Evolutionary conservation across 2,329 filamentous ascomycete species (phyloP), one percentile per base, ranked within the genome.

Genomic region (Aspergillus sp.): DNA sequence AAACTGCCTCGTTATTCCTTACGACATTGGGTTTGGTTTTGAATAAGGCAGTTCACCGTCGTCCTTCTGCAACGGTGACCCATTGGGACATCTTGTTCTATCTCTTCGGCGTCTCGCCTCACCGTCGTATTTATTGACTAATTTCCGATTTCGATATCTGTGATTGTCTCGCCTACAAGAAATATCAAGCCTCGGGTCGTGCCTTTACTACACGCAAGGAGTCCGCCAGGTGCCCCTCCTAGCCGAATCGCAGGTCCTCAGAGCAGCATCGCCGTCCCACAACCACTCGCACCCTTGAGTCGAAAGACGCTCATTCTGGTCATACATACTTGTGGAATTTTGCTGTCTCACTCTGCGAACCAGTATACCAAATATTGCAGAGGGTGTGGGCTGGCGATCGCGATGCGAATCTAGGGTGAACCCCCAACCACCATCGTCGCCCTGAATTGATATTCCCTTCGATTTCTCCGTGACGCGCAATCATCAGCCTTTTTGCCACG

Each of bases 371-470:
- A 20, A 51, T 30, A 42, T 52, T 54, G 40, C 53, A 41, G 51
- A 53, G 30, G 27, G n/a, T 52, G 64, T 64, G 64, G 62, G 63
- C 63, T 62, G 60, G 62, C 60, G 60, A 71, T 70, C 70, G 69
- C 68, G 64, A 73, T 73, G 71, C 71, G 61, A 71, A 69, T 65
- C 60, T 73, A 69, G 66, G 66, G 65, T 61, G 61, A 58, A 61
- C 60, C 53, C 51, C 59, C 40, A 58, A 49, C 57, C 62, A 56
- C 64, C 55, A 63, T 40, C 40, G 46, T 46, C 57, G 46, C 57
- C 27, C 62, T 57, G 58, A 66, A 60, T 60, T 53, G 59, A 62
- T 54, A 59, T 61, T 62, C 40, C 57, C 42, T 60, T 57, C 42
- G 54, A 45, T 30, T 48, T 56, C 46, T 54, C 49, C 39, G 33